Percentiles rank a stretch among this genome's conserved stretches.
phyloP scores from a whole-genome alignment of 306 rosid genomes.

The Castanea crenata region DNA sequence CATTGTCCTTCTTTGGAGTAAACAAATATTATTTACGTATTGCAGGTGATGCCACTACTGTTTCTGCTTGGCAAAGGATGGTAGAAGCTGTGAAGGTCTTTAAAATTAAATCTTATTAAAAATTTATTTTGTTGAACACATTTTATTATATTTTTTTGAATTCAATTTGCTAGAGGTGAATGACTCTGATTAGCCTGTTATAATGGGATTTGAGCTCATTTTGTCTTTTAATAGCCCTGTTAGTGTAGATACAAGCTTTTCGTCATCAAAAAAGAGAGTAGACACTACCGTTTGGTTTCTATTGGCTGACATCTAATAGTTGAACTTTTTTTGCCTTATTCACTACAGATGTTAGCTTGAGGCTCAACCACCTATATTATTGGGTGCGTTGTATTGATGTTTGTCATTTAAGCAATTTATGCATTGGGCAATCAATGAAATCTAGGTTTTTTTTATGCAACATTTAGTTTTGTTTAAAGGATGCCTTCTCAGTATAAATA shows the following conservation, averaged over 20 bases:
- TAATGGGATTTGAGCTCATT: background rate
- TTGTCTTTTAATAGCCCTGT: background rate
- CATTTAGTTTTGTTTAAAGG: background rate
- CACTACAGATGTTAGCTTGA: background rate
- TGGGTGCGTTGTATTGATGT: background rate
- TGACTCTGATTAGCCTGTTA: background rate
- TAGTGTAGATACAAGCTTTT: background rate
- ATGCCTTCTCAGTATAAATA: background rate
- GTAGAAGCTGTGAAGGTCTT: constrained; percentile 69
- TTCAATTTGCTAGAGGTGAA: background rate
- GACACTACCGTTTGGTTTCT: background rate
- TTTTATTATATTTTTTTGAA: background rate
- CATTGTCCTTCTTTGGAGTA: constrained; percentile 12
- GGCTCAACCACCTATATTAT: background rate
- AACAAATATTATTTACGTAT: constrained; percentile 19
- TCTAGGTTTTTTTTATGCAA: background rate
- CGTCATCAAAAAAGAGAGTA: background rate
- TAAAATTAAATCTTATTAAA: constrained; percentile 12
- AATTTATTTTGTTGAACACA: constrained; percentile 9
- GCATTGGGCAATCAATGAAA: background rate
- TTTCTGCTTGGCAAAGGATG: constrained; percentile 66
- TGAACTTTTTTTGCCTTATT: background rate
- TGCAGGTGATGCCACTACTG: constrained; percentile 53
- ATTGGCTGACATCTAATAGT: background rate
- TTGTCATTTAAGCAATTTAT: background rate